Base-by-base conservation (phyloP, 2,329 filamentous ascomycete species). In the Pseudocercospora ulei region DNA sequence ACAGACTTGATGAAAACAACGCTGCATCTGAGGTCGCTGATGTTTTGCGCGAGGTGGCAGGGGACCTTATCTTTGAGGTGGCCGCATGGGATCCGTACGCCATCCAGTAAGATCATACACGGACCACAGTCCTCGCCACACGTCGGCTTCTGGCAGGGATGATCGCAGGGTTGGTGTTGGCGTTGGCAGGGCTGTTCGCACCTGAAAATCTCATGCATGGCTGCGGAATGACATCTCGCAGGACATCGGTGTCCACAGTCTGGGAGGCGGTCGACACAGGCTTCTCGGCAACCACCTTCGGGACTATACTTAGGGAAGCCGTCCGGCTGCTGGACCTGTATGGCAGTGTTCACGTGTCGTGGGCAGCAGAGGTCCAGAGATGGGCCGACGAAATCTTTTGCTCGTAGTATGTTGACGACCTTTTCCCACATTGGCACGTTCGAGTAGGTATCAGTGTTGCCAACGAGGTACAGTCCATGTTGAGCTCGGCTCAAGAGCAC, bases 401-500 rank as follows among this genome's bases (percentile, higher is more conserved):
- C 48, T 5, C 59, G 43, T 0, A 86, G 59, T 13, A 78, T 71
- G 0, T 59, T 42, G 5, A 78, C 56, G 0, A 83, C 73, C 0
- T 72, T 50, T 0, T 57, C 51, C 80, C 80, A 85, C 77, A 83
- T 83, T 0, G 59, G 54, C 0, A 82, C 66, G 12, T 65, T 58
- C 0, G 53, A 53, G 18, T 70, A 78, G 0, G 77, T 83, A 0
- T 70, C 56, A 0, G 73, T 53, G 51, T 43, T 47, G 14, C 43
- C 78, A 16, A 86, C 75, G 17, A 86, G 64, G 51, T 78, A 82
- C 71, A 85, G 76, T 0, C 80, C 79, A 48, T 85, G 73, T 49
- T 76, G 63, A 0, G 80, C 80, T 2, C 80, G 72, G 26, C 71
- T 76, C 0, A 83, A 63, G 0, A 82, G 62, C 0, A 84, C 78